Evolutionary conservation across 768 basidiomycete genomes (phyloP).

Genomic region (Suillus clintonianus): DNA sequence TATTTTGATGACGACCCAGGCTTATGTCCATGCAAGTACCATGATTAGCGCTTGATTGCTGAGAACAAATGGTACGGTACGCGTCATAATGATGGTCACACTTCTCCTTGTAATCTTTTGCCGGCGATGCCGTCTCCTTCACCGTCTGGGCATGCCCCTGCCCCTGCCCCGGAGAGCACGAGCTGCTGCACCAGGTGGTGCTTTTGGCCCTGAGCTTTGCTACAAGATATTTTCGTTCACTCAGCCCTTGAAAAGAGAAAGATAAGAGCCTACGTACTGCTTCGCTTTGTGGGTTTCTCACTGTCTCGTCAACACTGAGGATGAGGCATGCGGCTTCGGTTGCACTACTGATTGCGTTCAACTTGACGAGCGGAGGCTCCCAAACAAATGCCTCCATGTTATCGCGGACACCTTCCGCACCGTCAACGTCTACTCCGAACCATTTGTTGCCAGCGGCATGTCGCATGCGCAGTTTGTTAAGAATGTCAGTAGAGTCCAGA

Average conservation of each 20-base stretch:
- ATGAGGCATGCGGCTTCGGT: conserved; percentile 96
- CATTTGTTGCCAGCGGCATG: conserved; percentile 88
- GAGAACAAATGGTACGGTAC: conserved; percentile 23
- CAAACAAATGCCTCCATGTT: conserved; percentile 99
- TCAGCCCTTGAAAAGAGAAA: conserved; percentile 17
- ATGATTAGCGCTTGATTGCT: conserved; percentile 15
- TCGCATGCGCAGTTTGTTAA: conserved; percentile 97
- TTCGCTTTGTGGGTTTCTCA: conserved; percentile 93
- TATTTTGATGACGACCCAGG: conserved; percentile 1
- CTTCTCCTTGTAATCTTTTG: conserved; percentile 14
- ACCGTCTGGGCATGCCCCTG: conserved; percentile 78
- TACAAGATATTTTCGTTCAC: conserved; percentile 27
- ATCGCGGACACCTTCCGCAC: conserved; percentile 83
- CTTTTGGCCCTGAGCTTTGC: conserved; percentile 83
- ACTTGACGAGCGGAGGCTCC: conserved; percentile 95
- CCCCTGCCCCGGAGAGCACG: conserved; percentile 86
- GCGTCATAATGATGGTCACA: conserved; percentile 9
- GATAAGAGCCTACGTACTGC: conserved; percentile 52
- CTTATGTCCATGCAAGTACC: neutral
- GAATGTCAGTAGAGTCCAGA: conserved; percentile 92
- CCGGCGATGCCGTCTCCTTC: conserved; percentile 8
- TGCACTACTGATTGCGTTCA: conserved; percentile 94
- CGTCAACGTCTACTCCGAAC: conserved; percentile 95
- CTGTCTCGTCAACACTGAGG: conserved; percentile 96
- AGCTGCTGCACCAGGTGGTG: conserved; percentile 90